Conservation (phyloP, 148 eudicot species). For the Amaranthus hypochondriacus region DNA sequence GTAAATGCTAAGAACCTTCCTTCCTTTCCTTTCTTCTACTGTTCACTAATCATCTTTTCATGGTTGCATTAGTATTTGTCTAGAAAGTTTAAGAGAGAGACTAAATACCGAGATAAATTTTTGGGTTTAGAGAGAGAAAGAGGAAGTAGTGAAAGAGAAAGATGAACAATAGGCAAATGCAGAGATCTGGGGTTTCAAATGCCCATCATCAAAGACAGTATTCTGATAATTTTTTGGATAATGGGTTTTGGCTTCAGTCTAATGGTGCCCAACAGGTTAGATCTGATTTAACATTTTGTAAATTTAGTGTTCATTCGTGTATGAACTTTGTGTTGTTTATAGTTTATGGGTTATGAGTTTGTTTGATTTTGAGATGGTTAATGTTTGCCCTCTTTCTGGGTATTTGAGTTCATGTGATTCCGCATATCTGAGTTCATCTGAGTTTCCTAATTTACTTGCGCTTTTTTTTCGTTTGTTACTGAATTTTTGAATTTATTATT, state of each 20-base stretch:
- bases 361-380: background rate
- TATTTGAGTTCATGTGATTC: background rate
- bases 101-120: background rate
- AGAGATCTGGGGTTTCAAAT: conserved; percentile 71
- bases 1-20: conserved; percentile 9
- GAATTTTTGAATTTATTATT: background rate
- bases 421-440: background rate
- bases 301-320: background rate
- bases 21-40: background rate
- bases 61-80: conserved; percentile 10
- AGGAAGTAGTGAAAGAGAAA: conserved; percentile 10
- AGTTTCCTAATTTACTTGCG: background rate
- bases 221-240: conserved; percentile 79
- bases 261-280: conserved; percentile 51
- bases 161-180: conserved; percentile 66
- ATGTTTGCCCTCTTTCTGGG: background rate
- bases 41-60: conserved; percentile 1
- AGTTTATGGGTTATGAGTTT: background rate
- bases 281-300: conserved; percentile 21
- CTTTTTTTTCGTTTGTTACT: background rate
- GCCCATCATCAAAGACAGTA: conserved; percentile 76
- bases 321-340: background rate
- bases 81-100: conserved; percentile 1
- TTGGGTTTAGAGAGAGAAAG: conserved; percentile 4
- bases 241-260: conserved; percentile 72